A percentile compares a stretch with the other conserved stretches of the same genome.
Evolutionary conservation across 1,139 yeast genomes (phyloP).

Genomic region (Wickerhamomyces sp.): DNA sequence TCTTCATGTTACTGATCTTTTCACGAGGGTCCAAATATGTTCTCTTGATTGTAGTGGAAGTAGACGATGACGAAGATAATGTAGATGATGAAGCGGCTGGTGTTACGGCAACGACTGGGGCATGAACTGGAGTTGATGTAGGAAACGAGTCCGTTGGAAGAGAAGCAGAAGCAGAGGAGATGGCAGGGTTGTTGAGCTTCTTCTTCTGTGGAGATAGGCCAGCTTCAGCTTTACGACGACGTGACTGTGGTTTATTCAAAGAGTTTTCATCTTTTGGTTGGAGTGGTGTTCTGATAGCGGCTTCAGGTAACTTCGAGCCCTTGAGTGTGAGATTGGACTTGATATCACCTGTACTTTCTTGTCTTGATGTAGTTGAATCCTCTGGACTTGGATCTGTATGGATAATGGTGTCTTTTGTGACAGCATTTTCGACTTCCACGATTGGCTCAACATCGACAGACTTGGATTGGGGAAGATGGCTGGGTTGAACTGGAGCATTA

Average conservation of each 20-base stretch:
- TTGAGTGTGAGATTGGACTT: neutral
- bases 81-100: neutral
- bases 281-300: conserved; percentile 7
- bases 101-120: too few relatives aligned
- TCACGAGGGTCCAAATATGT: conserved; percentile 17
- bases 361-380: too few relatives aligned
- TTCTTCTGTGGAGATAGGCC: conserved; percentile 25
- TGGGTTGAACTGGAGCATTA: neutral
- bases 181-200: conserved; percentile 8
- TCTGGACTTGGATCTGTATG: too few relatives aligned
- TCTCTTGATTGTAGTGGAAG: conserved; percentile 1
- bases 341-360: too few relatives aligned
- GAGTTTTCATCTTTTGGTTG: conserved; percentile 12
- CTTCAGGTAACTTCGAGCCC: conserved; percentile 10
- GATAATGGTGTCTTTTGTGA: neutral
- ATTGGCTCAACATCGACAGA: neutral
- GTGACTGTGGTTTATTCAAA: conserved; percentile 16
- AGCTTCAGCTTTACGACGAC: conserved; percentile 26
- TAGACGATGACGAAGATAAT: neutral
- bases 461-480: neutral
- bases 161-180: neutral
- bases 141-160: neutral
- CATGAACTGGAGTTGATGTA: neutral
- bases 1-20: conserved; percentile 19
- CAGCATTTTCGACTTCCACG: neutral